Base-by-base conservation (phyloP, 192 early-diverging fungal genomes). In the Mortierella hygrophila region DNA sequence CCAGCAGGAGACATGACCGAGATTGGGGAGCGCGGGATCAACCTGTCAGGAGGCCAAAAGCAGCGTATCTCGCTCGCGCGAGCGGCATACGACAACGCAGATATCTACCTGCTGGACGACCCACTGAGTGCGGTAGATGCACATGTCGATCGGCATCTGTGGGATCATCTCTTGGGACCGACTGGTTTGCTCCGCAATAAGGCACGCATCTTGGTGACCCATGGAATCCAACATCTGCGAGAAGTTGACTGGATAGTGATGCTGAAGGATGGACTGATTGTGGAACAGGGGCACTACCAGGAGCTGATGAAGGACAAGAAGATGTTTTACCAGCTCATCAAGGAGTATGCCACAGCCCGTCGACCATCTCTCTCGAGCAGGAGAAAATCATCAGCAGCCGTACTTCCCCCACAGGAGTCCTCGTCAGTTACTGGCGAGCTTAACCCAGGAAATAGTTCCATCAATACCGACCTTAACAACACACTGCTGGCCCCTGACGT, bases 101-200 rank as follows among this genome's bases (percentile, higher is more conserved):
- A 93, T 54, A 93, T 94, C 18, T 88, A 97, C 42, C 78, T 98
- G 6, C 76, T 97, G 35, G 97, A 98, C 75, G 96, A 98, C 78
- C 94, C 94, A 16, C 88, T 98, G 21, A 90, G 89, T 13, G 89
- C 90, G 13, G 88, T 95, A 0, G 93, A 93, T 70, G 85, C 88
- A 7, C 88, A 83, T 42, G 88, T 89, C 0, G 90, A 92, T 10
- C 80, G 81, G 13, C 88, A 84, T 37, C 82, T 94, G 18, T 94
- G 91, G 68, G 86, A 77, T 38, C 81, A 91, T 32, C 47, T 84
- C 9, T 72, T 84, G 18, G 82, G 82, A 72, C 82, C 82, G 13
- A 8, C 60, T 5, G 82, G 82, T 7, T 54, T 84, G 74, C 72
- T 84, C 35, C 20, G 40, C 6, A 10, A 40, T 10, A 94, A 93